Conservation (phyloP, 1,284 basidiomycete genomes). For the Wallemia ichthyophaga region DNA sequence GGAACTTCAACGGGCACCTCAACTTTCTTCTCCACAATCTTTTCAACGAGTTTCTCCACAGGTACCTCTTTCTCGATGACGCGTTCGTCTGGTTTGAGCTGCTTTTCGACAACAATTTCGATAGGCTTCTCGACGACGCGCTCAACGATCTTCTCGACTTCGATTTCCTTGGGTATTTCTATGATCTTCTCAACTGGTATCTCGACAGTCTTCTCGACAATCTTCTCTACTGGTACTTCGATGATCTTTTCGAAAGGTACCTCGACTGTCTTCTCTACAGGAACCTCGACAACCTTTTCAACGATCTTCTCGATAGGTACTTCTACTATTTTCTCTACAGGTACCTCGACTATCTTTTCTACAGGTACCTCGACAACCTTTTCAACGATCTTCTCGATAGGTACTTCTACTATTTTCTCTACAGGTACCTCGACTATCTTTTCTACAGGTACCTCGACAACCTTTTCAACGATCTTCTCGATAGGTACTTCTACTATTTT, state of each 20-base stretch:
- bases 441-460: slow-evolving; percentile 17
- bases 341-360: slow-evolving; percentile 9
- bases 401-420: slow-evolving; percentile 10
- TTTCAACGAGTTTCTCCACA: slow-evolving; percentile 10
- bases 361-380: slow-evolving; percentile 11
- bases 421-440: slow-evolving; percentile 16
- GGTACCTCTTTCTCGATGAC: slow-evolving; percentile 10
- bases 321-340: slow-evolving; percentile 11
- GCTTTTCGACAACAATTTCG: slow-evolving; percentile 11
- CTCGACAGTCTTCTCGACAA: slow-evolving; percentile 13
- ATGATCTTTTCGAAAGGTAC: slow-evolving; percentile 12
- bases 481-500: slow-evolving; percentile 10
- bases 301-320: slow-evolving; percentile 9
- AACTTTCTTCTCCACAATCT: slow-evolving; percentile 13
- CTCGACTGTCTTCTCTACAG: slow-evolving; percentile 9
- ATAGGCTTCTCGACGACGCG: slow-evolving; percentile 11
- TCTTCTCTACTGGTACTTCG: slow-evolving; percentile 3
- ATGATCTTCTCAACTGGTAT: slow-evolving; percentile 10
- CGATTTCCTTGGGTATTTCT: slow-evolving; percentile 10
- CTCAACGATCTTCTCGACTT: slow-evolving; percentile 9
- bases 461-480: slow-evolving; percentile 12
- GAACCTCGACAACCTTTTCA: slow-evolving; percentile 13
- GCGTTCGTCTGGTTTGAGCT: slow-evolving; percentile 12
- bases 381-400: slow-evolving; percentile 10
- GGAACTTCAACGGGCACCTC: slow-evolving; percentile 6